Evolutionary conservation across 352 stramenopile genomes (phyloP), one percentile per base, ranked within the genome.

Genomic region (Phytophthora fragariaefolia): DNA sequence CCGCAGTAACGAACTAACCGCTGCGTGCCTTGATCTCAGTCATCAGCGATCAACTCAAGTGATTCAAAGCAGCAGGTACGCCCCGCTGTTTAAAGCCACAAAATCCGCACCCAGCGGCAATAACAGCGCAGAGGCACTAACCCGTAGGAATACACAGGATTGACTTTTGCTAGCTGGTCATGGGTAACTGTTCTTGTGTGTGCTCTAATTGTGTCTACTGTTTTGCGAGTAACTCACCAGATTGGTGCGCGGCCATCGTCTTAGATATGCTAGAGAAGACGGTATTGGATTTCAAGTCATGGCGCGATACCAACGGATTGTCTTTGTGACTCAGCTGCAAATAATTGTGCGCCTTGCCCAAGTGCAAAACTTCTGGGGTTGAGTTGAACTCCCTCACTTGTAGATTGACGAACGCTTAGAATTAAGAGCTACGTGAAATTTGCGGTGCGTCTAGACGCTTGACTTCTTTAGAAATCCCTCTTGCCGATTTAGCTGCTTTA

Each of bases 401-500:
- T 27, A 38, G 4, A 34, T 34, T 34, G 28, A n/a, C n/a, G n/a
- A n/a, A n/a, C n/a, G n/a, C n/a, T n/a, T n/a, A n/a, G n/a, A n/a
- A n/a, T n/a, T n/a, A n/a, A n/a, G n/a, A n/a, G n/a, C n/a, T n/a
- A n/a, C n/a, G n/a, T n/a, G n/a, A n/a, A n/a, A n/a, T n/a, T n/a
- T 10, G 28, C 28, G 28, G 12, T 48, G 26, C 40, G 28, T 4
- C 52, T 73, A 93, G 61, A 84, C 32, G 27, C 63, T 76, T 23
- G 67, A 65, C 42, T 71, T 85, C 13, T 24, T 47, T 6, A 91
- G 43, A 53, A 91, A 73, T 48, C 63, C 72, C 12, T 92, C 82
- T 65, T 93, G 85, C 23, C 71, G 74, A 40, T 27, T 60, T 8
- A 93, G 62, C 7, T 83, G 63, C 17, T 86, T 77, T 22, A 69